Conservation (phyloP, 768 basidiomycete species). For the Hemileccinum rubropunctum region DNA sequence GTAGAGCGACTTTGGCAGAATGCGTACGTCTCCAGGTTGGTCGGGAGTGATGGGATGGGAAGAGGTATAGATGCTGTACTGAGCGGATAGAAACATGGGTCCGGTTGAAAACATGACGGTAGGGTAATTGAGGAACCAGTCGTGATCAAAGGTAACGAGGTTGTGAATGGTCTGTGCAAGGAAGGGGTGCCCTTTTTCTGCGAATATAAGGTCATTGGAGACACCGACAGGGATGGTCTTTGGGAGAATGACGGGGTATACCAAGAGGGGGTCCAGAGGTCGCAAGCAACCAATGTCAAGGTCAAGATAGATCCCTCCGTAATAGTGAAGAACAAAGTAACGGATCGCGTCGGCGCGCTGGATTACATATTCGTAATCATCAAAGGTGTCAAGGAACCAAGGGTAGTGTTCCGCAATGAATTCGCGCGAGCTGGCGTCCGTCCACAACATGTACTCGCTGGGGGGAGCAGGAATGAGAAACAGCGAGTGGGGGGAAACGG, state of each 20-base stretch:
- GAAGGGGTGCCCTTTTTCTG: slow-evolving; percentile 82
- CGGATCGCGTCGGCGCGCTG: slow-evolving; percentile 97
- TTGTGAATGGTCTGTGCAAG: slow-evolving; percentile 92
- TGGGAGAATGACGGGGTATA: slow-evolving; percentile 86
- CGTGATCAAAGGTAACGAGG: slow-evolving; percentile 87
- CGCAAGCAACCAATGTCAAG: slow-evolving; percentile 93
- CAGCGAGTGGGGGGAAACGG: slow-evolving; percentile 6
- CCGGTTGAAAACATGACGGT: slow-evolving; percentile 99
- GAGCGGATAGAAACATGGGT: slow-evolving; percentile 96
- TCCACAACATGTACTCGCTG: slow-evolving; percentile 98
- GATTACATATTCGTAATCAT: slow-evolving; percentile 87
- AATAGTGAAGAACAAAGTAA: slow-evolving; percentile 95
- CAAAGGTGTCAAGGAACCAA: slow-evolving; percentile 93
- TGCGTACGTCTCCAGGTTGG: slow-evolving; percentile 71
- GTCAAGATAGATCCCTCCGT: slow-evolving; percentile 94
- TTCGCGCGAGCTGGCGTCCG: slow-evolving; percentile 83
- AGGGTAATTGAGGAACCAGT: slow-evolving; percentile 94
- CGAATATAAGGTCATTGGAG: slow-evolving; percentile 95
- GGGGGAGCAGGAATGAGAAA: slow-evolving; percentile 11
- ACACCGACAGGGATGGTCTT: slow-evolving; percentile 97
- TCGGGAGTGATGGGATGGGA: slow-evolving; percentile 55
- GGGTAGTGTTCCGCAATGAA: slow-evolving; percentile 88
- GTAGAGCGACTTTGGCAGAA: slow-evolving; percentile 95
- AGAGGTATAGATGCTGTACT: slow-evolving; percentile 84
- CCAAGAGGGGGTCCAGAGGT: slow-evolving; percentile 80